Base-by-base conservation (phyloP, 169 alveolate species). In the Eimeria praecox region DNA sequence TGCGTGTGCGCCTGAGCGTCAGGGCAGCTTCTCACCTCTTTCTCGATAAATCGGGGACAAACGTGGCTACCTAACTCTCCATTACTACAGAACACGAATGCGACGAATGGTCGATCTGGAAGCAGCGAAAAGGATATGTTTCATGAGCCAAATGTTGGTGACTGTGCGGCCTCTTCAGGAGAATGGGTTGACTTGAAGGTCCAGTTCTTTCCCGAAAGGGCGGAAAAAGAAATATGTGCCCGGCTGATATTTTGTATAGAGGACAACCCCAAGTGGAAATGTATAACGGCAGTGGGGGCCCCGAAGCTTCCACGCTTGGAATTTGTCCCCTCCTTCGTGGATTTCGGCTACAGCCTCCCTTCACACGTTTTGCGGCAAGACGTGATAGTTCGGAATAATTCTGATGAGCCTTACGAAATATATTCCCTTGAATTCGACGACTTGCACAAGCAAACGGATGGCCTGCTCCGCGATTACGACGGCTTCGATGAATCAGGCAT, bases 351-450 rank as follows among this genome's bases (percentile, higher is more conserved):
- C 89, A 40, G 90, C 88, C 96, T 93, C 10, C 96, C 96, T 20
- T 52, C 49, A 38, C 96, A 93, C 64, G 33, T 85, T 38, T 27
- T 66, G 73, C 90, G 90, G 69, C 85, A 69, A 64, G 96, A 93
- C 38, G 69, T 98, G 52, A 99, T 98, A 89, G 52, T 97, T 44
- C 82, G 40, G 73, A 99, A 99, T 95, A 98, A 99, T 66, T 97
- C 98, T 95, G 98, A 97, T 52, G 96, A 97, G 38, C 97, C 99
- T 54, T 98, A 98, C 87, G 99, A 98, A 96, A 98, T 99, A 2
- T 98, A 97, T 95, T 96, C 98, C 35, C 94, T 97, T 42, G 99
- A 98, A 75, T 98, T 98, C 95, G 99, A 99, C 96, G 96, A 97
- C 87, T 95, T 96, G 96, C 97, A 97, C 95, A 73, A 96, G 56